These are phyloP conservation scores for Gossypium thurberi DNA, from an alignment of 345 rosid genomes.

Conservation along the genomic window DNA sequence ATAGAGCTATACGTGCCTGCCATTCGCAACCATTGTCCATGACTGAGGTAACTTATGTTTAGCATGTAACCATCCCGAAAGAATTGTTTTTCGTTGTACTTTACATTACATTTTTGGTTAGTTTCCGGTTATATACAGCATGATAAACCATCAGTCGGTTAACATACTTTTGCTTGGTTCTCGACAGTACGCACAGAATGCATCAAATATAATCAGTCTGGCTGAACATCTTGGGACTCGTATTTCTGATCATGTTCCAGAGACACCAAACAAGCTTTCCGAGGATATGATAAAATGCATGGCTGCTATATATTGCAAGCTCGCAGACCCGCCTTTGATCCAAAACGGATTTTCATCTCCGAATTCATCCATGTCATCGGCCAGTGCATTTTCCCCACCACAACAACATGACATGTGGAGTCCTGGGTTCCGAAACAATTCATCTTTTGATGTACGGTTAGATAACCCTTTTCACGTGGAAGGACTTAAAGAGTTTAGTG, in stretches of 20 bases:
- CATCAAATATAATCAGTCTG: constrained; percentile 68
- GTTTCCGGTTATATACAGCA: neutral
- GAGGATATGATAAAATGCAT: constrained; percentile 95
- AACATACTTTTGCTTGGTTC: constrained; percentile 8
- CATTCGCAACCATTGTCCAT: constrained; percentile 79
- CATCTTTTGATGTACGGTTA: constrained; percentile 64
- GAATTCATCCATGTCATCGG: constrained; percentile 64
- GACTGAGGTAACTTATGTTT: constrained; percentile 52
- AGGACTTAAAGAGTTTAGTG: constrained; percentile 88
- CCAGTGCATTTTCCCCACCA: constrained; percentile 63
- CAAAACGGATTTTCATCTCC: constrained; percentile 73
- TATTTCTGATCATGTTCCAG: constrained; percentile 84
- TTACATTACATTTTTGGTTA: neutral
- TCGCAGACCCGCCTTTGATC: constrained; percentile 69
- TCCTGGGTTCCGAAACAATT: constrained; percentile 66
- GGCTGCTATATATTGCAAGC: constrained; percentile 85
- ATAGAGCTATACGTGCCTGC: constrained; percentile 56
- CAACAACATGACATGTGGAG: constrained; percentile 75
- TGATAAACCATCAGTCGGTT: neutral
- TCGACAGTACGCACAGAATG: constrained; percentile 63
- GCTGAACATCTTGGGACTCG: constrained; percentile 93
- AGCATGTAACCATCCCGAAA: neutral
- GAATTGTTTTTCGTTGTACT: neutral
- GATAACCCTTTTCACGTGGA: constrained; percentile 87
- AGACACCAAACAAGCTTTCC: constrained; percentile 84